Percentiles rank a stretch among this genome's conserved stretches.
Conservation (phyloP, 2,329 filamentous ascomycete genomes). For the Scytalidium sp. region DNA sequence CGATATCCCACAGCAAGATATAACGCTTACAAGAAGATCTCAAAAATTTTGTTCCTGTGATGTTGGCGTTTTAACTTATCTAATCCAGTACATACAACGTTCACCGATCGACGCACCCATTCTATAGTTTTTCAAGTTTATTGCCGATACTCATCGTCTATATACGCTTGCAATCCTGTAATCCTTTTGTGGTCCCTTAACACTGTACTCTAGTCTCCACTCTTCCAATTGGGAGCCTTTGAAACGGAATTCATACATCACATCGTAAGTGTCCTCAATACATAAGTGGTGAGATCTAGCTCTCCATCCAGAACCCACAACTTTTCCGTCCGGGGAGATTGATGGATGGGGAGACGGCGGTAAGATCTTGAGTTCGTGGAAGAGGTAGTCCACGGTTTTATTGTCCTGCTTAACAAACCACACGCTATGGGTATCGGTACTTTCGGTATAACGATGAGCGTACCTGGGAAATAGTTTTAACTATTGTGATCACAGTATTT, state of each 20-base stretch:
- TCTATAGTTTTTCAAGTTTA: too few relatives aligned
- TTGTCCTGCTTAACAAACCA: slow-evolving; percentile 72
- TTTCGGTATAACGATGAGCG: slow-evolving; percentile 67
- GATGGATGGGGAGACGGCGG: background rate
- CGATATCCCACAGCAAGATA: too few relatives aligned
- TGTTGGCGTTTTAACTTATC: too few relatives aligned
- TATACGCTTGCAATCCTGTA: slow-evolving; percentile 60
- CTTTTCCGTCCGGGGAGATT: slow-evolving; percentile 1
- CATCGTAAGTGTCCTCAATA: slow-evolving; percentile 68
- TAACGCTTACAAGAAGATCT: too few relatives aligned
- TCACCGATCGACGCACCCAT: too few relatives aligned
- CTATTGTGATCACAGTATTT: too few relatives aligned
- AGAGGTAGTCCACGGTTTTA: slow-evolving; percentile 66
- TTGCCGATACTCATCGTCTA: slow-evolving; percentile 35
- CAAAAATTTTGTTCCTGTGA: too few relatives aligned
- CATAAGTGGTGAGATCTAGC: slow-evolving; percentile 70
- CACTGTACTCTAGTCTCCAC: slow-evolving; percentile 62
- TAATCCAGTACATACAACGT: too few relatives aligned
- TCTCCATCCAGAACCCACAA: slow-evolving; percentile 45
- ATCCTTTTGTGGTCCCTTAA: slow-evolving; percentile 71
- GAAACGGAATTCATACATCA: slow-evolving; percentile 65
- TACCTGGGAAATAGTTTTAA: slow-evolving; percentile 61
- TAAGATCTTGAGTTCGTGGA: slow-evolving; percentile 67
- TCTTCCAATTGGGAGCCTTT: slow-evolving; percentile 51
- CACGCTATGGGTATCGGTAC: slow-evolving; percentile 58